phyloP scores from a whole-genome alignment of 2,329 filamentous ascomycete genomes.

The Colletotrichum siamense region DNA sequence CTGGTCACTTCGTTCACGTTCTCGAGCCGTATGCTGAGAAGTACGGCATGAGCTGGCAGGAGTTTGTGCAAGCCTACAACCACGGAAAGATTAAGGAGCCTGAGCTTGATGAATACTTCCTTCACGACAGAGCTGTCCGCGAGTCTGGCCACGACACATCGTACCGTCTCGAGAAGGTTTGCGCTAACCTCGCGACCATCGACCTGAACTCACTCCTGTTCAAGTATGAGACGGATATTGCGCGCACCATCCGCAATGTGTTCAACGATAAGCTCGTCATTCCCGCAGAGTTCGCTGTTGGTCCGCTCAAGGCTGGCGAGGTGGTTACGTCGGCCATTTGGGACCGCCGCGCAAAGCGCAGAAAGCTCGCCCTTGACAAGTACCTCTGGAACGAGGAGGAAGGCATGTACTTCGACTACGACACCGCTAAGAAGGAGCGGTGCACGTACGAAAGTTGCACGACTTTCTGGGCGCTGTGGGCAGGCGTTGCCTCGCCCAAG shows the following conservation, averaged over 20 bases:
- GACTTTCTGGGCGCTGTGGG: constrained; percentile 98
- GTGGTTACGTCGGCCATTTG: constrained; percentile 84
- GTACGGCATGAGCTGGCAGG: constrained; percentile 78
- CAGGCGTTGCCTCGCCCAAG: constrained; percentile 81
- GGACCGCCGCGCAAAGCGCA: constrained; percentile 86
- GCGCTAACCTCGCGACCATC: constrained; percentile 88
- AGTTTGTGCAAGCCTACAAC: constrained; percentile 93
- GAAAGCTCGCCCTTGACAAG: constrained; percentile 87
- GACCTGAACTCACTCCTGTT: constrained; percentile 94
- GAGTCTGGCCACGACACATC: constrained; percentile 97
- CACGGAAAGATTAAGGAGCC: constrained; percentile 77
- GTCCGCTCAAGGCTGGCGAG: constrained; percentile 69
- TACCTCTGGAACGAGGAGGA: constrained; percentile 91
- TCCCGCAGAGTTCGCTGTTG: constrained; percentile 80
- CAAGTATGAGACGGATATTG: constrained; percentile 97
- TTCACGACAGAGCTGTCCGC: constrained; percentile 93
- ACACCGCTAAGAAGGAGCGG: constrained; percentile 82
- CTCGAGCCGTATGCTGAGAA: constrained; percentile 84
- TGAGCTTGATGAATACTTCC: constrained; percentile 91
- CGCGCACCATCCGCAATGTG: constrained; percentile 80
- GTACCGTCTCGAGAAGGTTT: constrained; percentile 88
- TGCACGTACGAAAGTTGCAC: constrained; percentile 89
- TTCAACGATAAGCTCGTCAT: constrained; percentile 86
- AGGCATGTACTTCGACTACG: constrained; percentile 98
- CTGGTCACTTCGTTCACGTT: constrained; percentile 84